Evolutionary conservation across 257 asterid species (phyloP), one percentile per base, ranked within the genome.

Genomic region (Scutellaria baicalensis): DNA sequence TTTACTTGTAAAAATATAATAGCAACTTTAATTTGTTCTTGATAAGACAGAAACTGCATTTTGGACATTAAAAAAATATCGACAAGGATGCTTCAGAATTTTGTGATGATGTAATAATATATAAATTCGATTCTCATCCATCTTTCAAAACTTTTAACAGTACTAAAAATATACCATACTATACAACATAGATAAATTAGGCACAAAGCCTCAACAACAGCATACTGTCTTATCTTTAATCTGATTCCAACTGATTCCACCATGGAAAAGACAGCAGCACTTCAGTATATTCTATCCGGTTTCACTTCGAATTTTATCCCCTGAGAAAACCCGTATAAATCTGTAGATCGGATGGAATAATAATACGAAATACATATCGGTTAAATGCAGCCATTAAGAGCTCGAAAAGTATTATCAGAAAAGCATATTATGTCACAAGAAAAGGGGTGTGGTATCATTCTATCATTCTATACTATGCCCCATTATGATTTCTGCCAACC

Each of bases 401-500:
- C 21, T 36, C 44, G 6, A 55, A 18, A 64, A 52, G 64, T 51
- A 67, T 54, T 5, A 40, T 21, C 9, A 7, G 38, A 64, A 40
- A 31, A 48, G 80, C 71, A 74, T 70, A 74, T 60, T 39, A 75
- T 71, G 67, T 59, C 74, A 59, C 58, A 16, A 13, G 18, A 71
- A 77, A 70, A 33, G 48, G 62, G 48, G 6, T 20, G 51, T 45
- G 36, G 43, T 62, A 58, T 66, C 65, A 33, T 61, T 59, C 8
- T 64, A 36, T 55, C 9, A 21, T 55, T 23, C 50, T n/a, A 44
- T 44, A 27, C 33, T 27, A 27, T 44, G 35, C 39, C n/a, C 64
- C 56, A 9, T 38, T 55, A 64, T 69, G 67, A 66, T 79, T 59
- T 75, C 74, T 35, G 80, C 82, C 75, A 42, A 73, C 55, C 76